phyloP scores from a whole-genome alignment of 2,329 filamentous ascomycete species.

The Trichoderma aggressivum region DNA sequence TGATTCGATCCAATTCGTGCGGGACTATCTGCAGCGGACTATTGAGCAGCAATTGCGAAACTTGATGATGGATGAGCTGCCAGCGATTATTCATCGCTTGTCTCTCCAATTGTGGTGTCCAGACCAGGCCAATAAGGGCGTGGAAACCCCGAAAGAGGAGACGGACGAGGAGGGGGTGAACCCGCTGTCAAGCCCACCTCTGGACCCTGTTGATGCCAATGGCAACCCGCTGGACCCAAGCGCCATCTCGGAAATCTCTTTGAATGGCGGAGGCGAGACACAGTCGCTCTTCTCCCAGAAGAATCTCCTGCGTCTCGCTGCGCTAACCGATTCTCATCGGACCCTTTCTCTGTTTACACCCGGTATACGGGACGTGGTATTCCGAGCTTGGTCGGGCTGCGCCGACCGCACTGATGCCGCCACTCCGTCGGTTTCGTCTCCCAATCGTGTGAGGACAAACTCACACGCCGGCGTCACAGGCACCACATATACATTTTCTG shows the following conservation, averaged over 20 bases:
- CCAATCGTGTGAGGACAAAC: slow-evolving; percentile 59
- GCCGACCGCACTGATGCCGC: slow-evolving; percentile 64
- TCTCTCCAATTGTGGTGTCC: slow-evolving; percentile 88
- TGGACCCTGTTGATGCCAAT: slow-evolving; percentile 77
- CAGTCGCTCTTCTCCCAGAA: slow-evolving; percentile 94
- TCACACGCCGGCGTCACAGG: slow-evolving; percentile 57
- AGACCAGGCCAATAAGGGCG: slow-evolving; percentile 61
- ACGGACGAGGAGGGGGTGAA: slow-evolving; percentile 64
- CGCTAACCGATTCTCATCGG: slow-evolving; percentile 81
- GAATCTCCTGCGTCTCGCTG: slow-evolving; percentile 79
- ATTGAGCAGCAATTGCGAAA: slow-evolving; percentile 92
- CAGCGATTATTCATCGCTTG: slow-evolving; percentile 90
- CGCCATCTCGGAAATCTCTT: slow-evolving; percentile 70
- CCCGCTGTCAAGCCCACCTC: slow-evolving; percentile 75
- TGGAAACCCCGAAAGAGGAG: slow-evolving; percentile 46
- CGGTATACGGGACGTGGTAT: slow-evolving; percentile 83
- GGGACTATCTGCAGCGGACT: slow-evolving; percentile 92
- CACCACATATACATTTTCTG: slow-evolving; percentile 71
- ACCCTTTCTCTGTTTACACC: slow-evolving; percentile 91
- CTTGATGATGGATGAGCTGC: slow-evolving; percentile 96
- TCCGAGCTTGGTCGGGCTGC: slow-evolving; percentile 84
- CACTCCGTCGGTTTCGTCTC: slow-evolving; percentile 46
- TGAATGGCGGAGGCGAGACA: slow-evolving; percentile 76
- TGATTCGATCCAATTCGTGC: slow-evolving; percentile 96
- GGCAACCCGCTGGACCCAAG: slow-evolving; percentile 73